Evolutionary conservation across 2,329 filamentous ascomycete genomes (phyloP).

Genomic region (Xylariaceae sp.): DNA sequence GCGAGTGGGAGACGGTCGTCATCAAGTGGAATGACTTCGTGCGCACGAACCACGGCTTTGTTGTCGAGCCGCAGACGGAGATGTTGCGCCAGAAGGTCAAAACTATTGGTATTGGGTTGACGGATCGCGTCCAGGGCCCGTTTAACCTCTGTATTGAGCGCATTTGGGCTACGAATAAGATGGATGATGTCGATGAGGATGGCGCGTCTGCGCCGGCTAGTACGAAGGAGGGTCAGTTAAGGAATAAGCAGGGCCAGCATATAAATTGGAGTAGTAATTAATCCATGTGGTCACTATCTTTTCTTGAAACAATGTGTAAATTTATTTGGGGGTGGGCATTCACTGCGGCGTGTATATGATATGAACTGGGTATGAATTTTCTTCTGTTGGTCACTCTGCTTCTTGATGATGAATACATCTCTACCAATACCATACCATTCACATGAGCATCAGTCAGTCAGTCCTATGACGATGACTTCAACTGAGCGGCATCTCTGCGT

Average conservation of each 20-base stretch:
- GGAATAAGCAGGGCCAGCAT: conserved; percentile 39
- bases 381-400: conserved; percentile 6
- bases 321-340: conserved; percentile 4
- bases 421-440: conserved; percentile 1
- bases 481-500: conserved; percentile 37
- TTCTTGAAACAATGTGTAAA: conserved; percentile 5
- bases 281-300: background rate
- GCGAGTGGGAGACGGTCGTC: conserved; percentile 92
- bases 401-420: background rate
- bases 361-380: conserved; percentile 9
- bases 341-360: conserved; percentile 12
- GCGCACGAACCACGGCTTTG: conserved; percentile 84
- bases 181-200: conserved; percentile 33
- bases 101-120: conserved; percentile 81
- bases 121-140: conserved; percentile 80
- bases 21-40: conserved; percentile 92
- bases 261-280: conserved; percentile 38
- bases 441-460: background rate
- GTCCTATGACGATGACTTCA: conserved; percentile 18
- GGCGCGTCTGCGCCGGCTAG: conserved; percentile 13
- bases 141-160: conserved; percentile 82
- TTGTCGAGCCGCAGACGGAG: conserved; percentile 88
- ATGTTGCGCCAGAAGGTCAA: conserved; percentile 80
- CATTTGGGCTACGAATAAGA: conserved; percentile 83
- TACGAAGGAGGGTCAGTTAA: conserved; percentile 33